Evolutionary conservation across 192 early-diverging fungal genomes (phyloP), one percentile per base, ranked within the genome.

Genomic region (Dissophora globulifera): DNA sequence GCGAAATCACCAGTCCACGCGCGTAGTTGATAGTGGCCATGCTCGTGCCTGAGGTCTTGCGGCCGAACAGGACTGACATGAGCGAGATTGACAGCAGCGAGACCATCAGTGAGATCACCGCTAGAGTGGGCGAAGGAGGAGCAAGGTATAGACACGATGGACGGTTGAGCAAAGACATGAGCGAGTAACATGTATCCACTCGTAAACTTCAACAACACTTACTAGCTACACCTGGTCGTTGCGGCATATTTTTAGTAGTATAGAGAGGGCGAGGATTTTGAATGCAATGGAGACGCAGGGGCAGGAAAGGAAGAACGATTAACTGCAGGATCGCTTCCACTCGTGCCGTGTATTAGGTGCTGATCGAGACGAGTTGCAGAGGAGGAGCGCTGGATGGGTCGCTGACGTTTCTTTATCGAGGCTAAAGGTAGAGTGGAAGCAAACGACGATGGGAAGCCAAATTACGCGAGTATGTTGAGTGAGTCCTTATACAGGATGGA

Each of bases 21-120:
- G 79, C 65, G 54, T 83, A 83, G 42, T 69, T 69, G 50, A 59
- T 69, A 19, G 43, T 67, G 4, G 65, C 19, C 55, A 67, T 40
- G 26, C 47, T 57, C 3, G 65, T 67, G 0, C 65, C 65, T 1
- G 65, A 48, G 9, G 65, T 67, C 48, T 67, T 67, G 8, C 65
- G 65, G 30, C 65, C 65, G n/a, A 67, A 67, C 11, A 67, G 48
- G 4, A 58, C 32, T 1, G 65, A 67, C 67, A 69, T 69, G 25
- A 69, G 50, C 1, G 67, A 69, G 33, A 69, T 69, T 1, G 67
- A 58, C 19, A 69, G n/a, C 9, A 69, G 50, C 15, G 67, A 69
- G 27, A 69, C 67, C 45, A 69, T 56, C 42, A 69, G 40, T 19
- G 67, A 69, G 26, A 69, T 45, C 49, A 60, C 38, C 16, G 56